Evolutionary conservation across 2,329 filamentous ascomycete species (phyloP), one percentile per base, ranked within the genome.

Genomic region (Dactylellina cionopaga): DNA sequence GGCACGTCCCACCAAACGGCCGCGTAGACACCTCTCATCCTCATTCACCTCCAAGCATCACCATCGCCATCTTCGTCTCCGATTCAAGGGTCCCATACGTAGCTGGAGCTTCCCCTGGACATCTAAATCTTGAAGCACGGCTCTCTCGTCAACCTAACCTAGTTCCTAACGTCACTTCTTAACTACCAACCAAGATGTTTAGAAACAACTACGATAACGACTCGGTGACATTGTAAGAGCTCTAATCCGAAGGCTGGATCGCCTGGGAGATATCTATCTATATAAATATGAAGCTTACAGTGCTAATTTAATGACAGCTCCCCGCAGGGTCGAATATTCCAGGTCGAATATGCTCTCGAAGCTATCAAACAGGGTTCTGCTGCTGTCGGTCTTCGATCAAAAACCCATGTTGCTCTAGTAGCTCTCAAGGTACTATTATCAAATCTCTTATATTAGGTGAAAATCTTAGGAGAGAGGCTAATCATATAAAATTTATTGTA

Each of bases 161-260:
- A 35, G 41, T 7, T n/a, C 2, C 39, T 27, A 22, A 25, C 43
- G 46, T 63, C 25, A 33, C 25, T 31, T 62, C 75, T 60, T 74
- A 43, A 74, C 51, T 64, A 66, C 64, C 75, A 72, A 75, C 76
- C 86, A 89, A 80, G 80, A 98, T 99, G 95, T 99, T 99, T 85
- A 88, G 95, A 84, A 99, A 99, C 87, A 98, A 98, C 84, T 99
- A 99, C 87, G 95, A 99, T 85, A 99, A 99, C 88, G 95, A 99
- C 83, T 96, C 94, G 75, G 93, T 98, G 84, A 99, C 95, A 84
- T 99, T 98, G 92, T 96, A 59, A 62, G 69, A 64, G 41, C 31
- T 52, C 13, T 27, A 25, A 27, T 22, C 43, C n/a, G n/a, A 25
- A 10, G n/a, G 22, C 6, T 58, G 10, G 7, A 37, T 22, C 1